Conservation (phyloP, 345 rosid genomes). For the Jatropha curcas region DNA sequence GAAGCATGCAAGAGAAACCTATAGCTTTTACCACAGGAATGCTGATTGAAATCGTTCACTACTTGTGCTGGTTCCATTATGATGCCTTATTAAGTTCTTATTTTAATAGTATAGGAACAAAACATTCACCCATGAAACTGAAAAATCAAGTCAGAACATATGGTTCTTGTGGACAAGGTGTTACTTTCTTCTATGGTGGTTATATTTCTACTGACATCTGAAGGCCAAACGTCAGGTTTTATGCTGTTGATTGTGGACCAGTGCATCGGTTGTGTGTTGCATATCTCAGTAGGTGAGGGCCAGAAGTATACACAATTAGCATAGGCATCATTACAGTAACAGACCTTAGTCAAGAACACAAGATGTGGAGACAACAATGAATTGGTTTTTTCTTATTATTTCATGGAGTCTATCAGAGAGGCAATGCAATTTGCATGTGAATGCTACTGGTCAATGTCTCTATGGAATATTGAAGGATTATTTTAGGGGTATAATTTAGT, state of each 20-base stretch:
- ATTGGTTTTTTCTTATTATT: background rate
- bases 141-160: too few species aligned
- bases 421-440: constrained; percentile 1
- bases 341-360: background rate
- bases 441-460: constrained; percentile 2
- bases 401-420: background rate
- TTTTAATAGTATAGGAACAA: background rate
- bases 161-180: too few species aligned
- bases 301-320: background rate
- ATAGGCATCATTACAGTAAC: background rate
- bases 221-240: background rate
- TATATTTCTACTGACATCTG: background rate
- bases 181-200: background rate
- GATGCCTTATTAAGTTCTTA: constrained; percentile 6
- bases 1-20: background rate
- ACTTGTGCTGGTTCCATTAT: background rate
- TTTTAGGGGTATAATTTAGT: background rate
- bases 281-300: too few species aligned
- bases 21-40: background rate
- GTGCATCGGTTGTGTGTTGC: background rate
- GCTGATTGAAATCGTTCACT: constrained; percentile 15
- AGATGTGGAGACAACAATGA: background rate
- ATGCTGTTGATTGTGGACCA: background rate
- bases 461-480: background rate
- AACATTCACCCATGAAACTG: background rate